Evolutionary conservation across 345 rosid species (phyloP).

Genomic region (Lepidium didymum): DNA sequence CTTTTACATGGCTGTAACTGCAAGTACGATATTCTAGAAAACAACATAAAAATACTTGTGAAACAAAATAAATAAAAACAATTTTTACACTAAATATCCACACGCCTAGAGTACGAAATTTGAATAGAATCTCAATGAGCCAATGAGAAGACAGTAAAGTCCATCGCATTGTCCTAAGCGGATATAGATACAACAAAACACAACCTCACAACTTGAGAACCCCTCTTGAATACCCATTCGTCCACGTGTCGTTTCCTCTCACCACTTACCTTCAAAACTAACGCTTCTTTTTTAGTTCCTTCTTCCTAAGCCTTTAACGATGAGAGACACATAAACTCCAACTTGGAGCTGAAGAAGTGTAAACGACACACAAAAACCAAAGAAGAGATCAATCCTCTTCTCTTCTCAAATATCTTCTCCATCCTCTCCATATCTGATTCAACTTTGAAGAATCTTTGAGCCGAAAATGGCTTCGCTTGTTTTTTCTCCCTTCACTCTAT

Average conservation of each 20-base stretch:
- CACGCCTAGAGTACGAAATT: slow-evolving; percentile 6
- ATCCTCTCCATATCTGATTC: slow-evolving; percentile 3
- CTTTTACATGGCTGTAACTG: slow-evolving; percentile 21
- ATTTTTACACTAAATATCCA: not conserved
- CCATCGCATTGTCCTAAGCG: slow-evolving; percentile 22
- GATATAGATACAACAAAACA: slow-evolving; percentile 33
- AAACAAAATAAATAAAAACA: not conserved
- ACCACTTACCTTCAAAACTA: slow-evolving; percentile 56
- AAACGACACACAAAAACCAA: not conserved
- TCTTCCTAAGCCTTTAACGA: not conserved
- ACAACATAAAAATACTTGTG: not conserved
- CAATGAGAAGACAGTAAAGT: slow-evolving; percentile 23
- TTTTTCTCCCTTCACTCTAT: slow-evolving; percentile 60
- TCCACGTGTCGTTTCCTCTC: slow-evolving; percentile 65
- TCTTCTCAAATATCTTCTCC: not conserved
- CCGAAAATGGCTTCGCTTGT: slow-evolving; percentile 65
- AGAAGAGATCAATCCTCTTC: not conserved
- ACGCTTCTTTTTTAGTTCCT: slow-evolving; percentile 19
- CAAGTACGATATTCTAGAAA: not conserved
- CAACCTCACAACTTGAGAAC: slow-evolving; percentile 40
- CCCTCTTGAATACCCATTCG: slow-evolving; percentile 24
- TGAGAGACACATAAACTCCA: slow-evolving; percentile 22
- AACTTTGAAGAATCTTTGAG: slow-evolving; percentile 11
- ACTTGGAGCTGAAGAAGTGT: not conserved
- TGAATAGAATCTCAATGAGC: slow-evolving; percentile 26